These are phyloP conservation scores for Hypoxylon fragiforme DNA, from an alignment of 495 filamentous ascomycete species.

Conservation along the genomic window DNA sequence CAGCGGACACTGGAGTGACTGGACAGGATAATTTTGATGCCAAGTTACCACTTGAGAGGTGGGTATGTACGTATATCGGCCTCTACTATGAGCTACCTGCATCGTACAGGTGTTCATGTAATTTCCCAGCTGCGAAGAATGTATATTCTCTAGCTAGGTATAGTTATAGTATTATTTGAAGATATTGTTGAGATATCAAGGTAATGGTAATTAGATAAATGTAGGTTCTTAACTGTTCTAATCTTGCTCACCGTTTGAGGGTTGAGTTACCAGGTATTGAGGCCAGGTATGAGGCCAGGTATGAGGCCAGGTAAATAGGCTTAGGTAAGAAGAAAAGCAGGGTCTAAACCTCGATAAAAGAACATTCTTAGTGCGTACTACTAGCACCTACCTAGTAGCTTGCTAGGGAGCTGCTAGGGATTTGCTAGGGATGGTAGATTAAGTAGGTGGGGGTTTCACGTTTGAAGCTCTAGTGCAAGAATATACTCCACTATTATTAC, in stretches of 20 bases:
- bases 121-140: no score
- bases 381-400: neutral
- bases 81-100: neutral
- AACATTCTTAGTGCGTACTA: no score
- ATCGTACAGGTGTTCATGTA: neutral
- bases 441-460: conserved; percentile 7
- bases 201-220: neutral
- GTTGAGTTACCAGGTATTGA: no score
- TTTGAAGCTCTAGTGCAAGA: neutral
- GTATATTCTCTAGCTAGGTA: no score
- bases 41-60: conserved; percentile 15
- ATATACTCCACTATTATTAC: conserved; percentile 21
- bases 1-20: no score
- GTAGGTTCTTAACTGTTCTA: neutral
- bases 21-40: conserved; percentile 10
- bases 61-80: neutral
- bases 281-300: no score
- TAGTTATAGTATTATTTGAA: no score
- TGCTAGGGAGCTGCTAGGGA: neutral
- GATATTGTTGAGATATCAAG: no score
- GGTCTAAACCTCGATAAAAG: no score
- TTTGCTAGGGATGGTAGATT: neutral
- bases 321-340: no score
- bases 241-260: conserved; percentile 7
- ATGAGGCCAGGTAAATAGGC: neutral